Evolutionary conservation across 768 basidiomycete genomes (phyloP).

Genomic region (Imleria badia): DNA sequence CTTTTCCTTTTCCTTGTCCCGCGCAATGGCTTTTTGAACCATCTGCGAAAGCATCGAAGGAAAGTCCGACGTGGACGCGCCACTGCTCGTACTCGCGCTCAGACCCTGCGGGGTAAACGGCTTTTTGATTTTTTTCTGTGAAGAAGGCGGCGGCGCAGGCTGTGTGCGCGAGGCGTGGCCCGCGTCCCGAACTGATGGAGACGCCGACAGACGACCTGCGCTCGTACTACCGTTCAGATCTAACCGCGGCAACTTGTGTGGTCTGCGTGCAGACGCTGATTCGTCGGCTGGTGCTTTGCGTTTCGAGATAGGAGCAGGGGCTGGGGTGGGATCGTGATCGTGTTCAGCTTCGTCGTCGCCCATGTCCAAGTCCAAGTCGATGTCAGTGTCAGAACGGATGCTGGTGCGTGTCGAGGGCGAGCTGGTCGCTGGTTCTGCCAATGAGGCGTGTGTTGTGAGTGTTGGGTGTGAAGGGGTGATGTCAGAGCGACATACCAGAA

Average conservation of each 20-base stretch:
- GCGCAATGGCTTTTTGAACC: not conserved
- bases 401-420: slow-evolving; percentile 14
- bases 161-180: slow-evolving; percentile 8
- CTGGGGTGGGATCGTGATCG: not conserved
- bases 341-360: slow-evolving; percentile 21
- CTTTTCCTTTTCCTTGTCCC: slow-evolving; percentile 7
- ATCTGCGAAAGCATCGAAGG: slow-evolving; percentile 15
- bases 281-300: slow-evolving; percentile 25
- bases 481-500: slow-evolving; percentile 20
- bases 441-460: slow-evolving; percentile 1
- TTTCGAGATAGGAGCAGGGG: slow-evolving; percentile 22
- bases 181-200: not conserved
- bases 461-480: not conserved
- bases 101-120: not conserved
- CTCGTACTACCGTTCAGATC: not conserved
- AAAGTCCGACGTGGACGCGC: slow-evolving; percentile 21
- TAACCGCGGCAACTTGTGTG: slow-evolving; percentile 23
- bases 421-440: slow-evolving; percentile 21
- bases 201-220: not conserved
- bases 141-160: not conserved
- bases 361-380: slow-evolving; percentile 18
- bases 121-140: not conserved
- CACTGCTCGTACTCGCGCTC: not conserved
- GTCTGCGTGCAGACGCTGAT: slow-evolving; percentile 3
- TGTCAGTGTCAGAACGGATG: slow-evolving; percentile 15